Conservation (phyloP, 768 basidiomycete species). For the Lyophyllum atratum region DNA sequence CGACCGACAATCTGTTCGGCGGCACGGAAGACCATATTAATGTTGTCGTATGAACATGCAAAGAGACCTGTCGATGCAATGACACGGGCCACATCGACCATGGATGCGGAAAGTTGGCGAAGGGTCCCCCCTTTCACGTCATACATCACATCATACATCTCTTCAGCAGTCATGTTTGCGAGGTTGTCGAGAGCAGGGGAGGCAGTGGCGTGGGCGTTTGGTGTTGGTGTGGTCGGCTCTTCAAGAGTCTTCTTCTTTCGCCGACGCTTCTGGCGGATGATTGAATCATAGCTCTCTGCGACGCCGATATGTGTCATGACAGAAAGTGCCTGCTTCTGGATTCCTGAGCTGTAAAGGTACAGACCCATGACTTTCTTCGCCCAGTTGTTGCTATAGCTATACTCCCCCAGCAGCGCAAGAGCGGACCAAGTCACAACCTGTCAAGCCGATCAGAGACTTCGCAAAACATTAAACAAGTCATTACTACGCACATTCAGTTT, state of each 20-base stretch:
- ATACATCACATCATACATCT: no score
- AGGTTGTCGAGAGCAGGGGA: no score
- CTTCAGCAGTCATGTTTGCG: no score
- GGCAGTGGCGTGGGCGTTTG: no score
- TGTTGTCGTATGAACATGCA: constrained; percentile 35
- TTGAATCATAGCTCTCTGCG: constrained; percentile 28
- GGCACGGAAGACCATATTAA: constrained; percentile 29
- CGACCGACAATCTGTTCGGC: constrained; percentile 36
- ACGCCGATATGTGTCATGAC: constrained; percentile 31
- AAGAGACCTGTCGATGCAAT: constrained; percentile 24
- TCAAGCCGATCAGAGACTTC: neutral
- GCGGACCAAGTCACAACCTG: constrained; percentile 24
- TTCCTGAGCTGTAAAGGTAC: constrained; percentile 33
- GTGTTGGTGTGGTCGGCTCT: no score
- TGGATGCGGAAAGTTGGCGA: no score
- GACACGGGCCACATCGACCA: neutral
- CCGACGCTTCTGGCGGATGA: constrained; percentile 16
- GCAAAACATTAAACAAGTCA: neutral
- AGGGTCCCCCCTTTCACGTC: no score
- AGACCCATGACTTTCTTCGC: constrained; percentile 25
- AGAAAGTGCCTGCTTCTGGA: constrained; percentile 29
- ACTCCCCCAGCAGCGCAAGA: constrained; percentile 25
- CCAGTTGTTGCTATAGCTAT: constrained; percentile 33
- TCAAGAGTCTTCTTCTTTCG: no score
- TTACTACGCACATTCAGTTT: constrained; percentile 14